These are phyloP conservation scores for Calocybe cyanea DNA, from an alignment of 768 basidiomycete genomes.

Conservation along the genomic window DNA sequence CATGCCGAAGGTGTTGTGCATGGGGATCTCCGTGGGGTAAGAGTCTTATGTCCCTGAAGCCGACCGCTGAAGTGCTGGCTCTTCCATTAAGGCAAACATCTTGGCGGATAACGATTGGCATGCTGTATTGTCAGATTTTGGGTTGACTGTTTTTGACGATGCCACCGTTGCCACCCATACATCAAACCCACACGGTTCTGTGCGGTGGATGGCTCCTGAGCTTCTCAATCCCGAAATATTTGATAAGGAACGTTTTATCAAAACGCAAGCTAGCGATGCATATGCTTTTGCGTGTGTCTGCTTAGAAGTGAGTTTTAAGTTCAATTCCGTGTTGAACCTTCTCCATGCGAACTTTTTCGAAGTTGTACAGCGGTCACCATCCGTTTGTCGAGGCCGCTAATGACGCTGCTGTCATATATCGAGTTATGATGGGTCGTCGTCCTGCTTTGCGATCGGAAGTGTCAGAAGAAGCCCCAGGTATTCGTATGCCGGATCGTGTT, in stretches of 20 bases:
- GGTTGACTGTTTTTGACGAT: constrained; percentile 26
- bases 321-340: not conserved
- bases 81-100: constrained; percentile 24
- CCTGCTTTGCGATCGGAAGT: constrained; percentile 10
- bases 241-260: constrained; percentile 15
- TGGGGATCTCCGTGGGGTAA: constrained; percentile 21
- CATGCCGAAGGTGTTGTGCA: constrained; percentile 20
- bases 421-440: constrained; percentile 13
- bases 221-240: constrained; percentile 27
- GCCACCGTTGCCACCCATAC: constrained; percentile 21
- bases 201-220: constrained; percentile 35
- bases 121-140: constrained; percentile 32
- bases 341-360: not conserved
- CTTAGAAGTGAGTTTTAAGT: constrained; percentile 22
- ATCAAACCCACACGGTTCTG: constrained; percentile 22
- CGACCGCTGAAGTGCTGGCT: not conserved
- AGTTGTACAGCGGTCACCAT: constrained; percentile 15
- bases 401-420: constrained; percentile 17
- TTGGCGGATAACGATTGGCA: constrained; percentile 26
- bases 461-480: constrained; percentile 2
- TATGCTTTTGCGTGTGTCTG: constrained; percentile 32
- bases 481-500: constrained; percentile 13
- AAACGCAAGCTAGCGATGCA: constrained; percentile 27
- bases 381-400: constrained; percentile 17
- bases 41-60: not conserved